Percentiles rank a stretch among this genome's conserved stretches.
Evolutionary conservation across 305 asterid species (phyloP).

Genomic region (Solanum hybrid): DNA sequence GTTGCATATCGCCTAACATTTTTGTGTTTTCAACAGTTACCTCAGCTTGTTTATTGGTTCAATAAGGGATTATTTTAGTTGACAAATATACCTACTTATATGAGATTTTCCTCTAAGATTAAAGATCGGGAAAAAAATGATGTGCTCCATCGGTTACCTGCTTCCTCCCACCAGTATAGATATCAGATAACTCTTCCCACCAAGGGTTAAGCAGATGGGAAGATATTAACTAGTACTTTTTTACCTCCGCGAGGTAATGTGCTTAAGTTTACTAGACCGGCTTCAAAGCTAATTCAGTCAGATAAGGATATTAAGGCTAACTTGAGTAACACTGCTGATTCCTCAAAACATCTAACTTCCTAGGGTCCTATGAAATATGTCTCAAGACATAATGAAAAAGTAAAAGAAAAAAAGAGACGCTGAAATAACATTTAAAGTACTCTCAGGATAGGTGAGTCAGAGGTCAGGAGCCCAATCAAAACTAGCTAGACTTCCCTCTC

Average conservation of each 20-base stretch:
- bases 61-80: neutral
- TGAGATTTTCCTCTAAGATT: neutral
- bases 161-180: neutral
- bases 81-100: neutral
- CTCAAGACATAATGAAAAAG: neutral
- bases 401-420: neutral
- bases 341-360: neutral
- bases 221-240: neutral
- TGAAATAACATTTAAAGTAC: neutral
- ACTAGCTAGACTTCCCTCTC: neutral
- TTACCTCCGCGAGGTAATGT: neutral
- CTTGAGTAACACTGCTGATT: neutral
- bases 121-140: neutral
- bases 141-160: neutral
- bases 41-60: neutral
- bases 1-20: neutral
- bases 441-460: neutral
- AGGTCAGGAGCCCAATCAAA: neutral
- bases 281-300: slow-evolving; percentile 1
- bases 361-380: neutral
- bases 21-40: neutral
- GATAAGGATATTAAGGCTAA: neutral
- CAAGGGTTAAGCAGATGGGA: neutral
- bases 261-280: neutral
- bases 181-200: neutral